Percentiles rank a stretch among this genome's conserved stretches.
phyloP scores from a whole-genome alignment of 2,329 filamentous ascomycete species.

The Penicillium italicum region DNA sequence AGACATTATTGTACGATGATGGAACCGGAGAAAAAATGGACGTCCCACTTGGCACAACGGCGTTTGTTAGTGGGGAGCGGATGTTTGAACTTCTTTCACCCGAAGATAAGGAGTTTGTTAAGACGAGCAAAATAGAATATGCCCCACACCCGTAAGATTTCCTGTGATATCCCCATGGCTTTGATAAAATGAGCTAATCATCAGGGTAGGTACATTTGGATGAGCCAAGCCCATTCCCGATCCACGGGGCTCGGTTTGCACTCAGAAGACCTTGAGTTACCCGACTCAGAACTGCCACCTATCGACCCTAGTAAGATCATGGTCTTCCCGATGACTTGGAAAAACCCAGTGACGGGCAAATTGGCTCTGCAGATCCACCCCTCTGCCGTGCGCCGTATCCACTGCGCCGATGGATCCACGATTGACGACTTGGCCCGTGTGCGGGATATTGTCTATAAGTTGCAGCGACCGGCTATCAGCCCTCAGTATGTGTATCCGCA shows the following conservation, averaged over 20 bases:
- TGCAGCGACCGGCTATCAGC: slow-evolving; percentile 70
- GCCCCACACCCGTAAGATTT: slow-evolving; percentile 63
- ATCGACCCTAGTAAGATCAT: slow-evolving; percentile 66
- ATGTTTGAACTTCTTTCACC: slow-evolving; percentile 67
- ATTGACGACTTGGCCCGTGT: slow-evolving; percentile 66
- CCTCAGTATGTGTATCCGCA: slow-evolving; percentile 67
- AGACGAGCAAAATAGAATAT: slow-evolving; percentile 67
- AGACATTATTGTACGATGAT: slow-evolving; percentile 71
- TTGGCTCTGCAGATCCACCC: slow-evolving; percentile 73
- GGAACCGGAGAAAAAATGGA: slow-evolving; percentile 62
- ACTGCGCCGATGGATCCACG: slow-evolving; percentile 62
- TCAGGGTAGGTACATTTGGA: slow-evolving; percentile 62
- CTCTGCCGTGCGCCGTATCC: slow-evolving; percentile 65
- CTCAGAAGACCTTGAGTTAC: slow-evolving; percentile 62
- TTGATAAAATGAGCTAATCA: background rate
- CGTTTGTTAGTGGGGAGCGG: slow-evolving; percentile 67
- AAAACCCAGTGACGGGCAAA: slow-evolving; percentile 66
- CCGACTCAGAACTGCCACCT: slow-evolving; percentile 57
- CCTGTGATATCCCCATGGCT: background rate
- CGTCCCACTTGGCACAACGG: slow-evolving; percentile 71
- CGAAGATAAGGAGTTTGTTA: slow-evolving; percentile 64
- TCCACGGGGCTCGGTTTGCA: slow-evolving; percentile 68
- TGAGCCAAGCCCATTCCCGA: slow-evolving; percentile 64
- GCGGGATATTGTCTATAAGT: slow-evolving; percentile 64
- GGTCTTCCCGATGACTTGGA: slow-evolving; percentile 72